Percentiles rank a stretch among this genome's conserved stretches.
These are phyloP conservation scores for Suillus decipiens DNA, from an alignment of 768 basidiomycete genomes.

Conservation along the genomic window DNA sequence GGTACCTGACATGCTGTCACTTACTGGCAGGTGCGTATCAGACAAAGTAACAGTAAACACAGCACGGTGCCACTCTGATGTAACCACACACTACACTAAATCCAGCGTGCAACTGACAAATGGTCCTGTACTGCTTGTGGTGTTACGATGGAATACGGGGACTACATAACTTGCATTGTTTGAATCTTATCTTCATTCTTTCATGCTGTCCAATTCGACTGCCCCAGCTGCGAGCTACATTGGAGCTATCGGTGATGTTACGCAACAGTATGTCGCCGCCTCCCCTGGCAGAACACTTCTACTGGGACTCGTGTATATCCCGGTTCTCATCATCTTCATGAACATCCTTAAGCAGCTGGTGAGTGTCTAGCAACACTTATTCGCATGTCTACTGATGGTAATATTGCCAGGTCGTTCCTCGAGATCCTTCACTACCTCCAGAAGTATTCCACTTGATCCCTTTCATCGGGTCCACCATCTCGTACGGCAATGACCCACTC, in stretches of 20 bases:
- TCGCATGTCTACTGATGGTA: slow-evolving; percentile 5
- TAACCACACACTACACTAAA: no score
- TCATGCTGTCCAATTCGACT: slow-evolving; percentile 29
- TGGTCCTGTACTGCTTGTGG: no score
- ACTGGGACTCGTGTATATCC: slow-evolving; percentile 59
- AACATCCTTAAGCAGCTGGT: slow-evolving; percentile 84
- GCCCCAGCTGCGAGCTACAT: slow-evolving; percentile 26
- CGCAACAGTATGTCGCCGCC: slow-evolving; percentile 21
- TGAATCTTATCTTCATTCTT: slow-evolving; percentile 7
- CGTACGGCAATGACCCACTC: slow-evolving; percentile 92
- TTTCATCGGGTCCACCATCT: slow-evolving; percentile 82
- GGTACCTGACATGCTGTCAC: no score
- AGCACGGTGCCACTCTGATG: no score
- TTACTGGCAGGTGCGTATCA: no score
- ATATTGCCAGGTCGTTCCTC: slow-evolving; percentile 59
- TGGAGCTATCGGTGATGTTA: slow-evolving; percentile 17
- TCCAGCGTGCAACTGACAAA: no score
- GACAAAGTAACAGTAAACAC: no score
- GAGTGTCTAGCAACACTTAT: slow-evolving; percentile 23
- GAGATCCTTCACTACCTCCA: slow-evolving; percentile 75
- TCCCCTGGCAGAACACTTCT: slow-evolving; percentile 33
- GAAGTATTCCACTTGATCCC: slow-evolving; percentile 96
- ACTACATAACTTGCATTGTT: not conserved
- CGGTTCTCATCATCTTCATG: slow-evolving; percentile 64
- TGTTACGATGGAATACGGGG: no score